Evolutionary conservation across 208 protist genomes (phyloP), one percentile per base, ranked within the genome.

Genomic region (Leishmania amazonensis): DNA sequence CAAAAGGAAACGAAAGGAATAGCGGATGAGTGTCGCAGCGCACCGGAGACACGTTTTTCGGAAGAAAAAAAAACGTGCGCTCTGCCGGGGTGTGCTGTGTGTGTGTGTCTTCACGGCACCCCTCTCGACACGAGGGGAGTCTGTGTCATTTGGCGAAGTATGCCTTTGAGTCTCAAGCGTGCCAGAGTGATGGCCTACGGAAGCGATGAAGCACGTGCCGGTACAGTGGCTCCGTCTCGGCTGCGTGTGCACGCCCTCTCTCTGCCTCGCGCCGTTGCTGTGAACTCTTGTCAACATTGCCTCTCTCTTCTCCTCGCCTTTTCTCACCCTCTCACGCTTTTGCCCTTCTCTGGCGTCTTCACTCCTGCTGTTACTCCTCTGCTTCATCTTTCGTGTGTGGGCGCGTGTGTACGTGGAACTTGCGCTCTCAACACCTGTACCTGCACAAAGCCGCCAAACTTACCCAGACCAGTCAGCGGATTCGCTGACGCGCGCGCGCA

Each of bases 341-440:
- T 28, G 67, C 28, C 13, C 9, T 72, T 31, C 1, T 70, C 58
- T 62, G 24, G 21, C 42, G 42, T 62, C 21, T 83, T 57, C 73
- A n/a, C 78, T 17, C 73, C 21, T 47, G n/a, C 51, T 19, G 40
- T 3, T 51, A 19, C 64, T 40, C 45, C 75, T n/a, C 21, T 35
- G 47, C 64, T 84, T 71, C 73, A 49, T 84, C 53, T 49, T 24
- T 64, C 21, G 45, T 71, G 31, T 28, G 19, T 0, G 60, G 8
- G 31, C n/a, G 60, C n/a, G n/a, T 67, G 45, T 47, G 45, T 47
- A 1, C 45, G 45, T 49, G 45, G 9, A 49, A 49, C 45, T 49
- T 49, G 45, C 45, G 45, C 45, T 49, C 45, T 49, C 45, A 49
- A 49, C 45, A 49, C 45, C 45, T 49, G 45, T 11, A 49, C 45